Percentiles rank a stretch among this genome's conserved stretches.
These are phyloP conservation scores for Alternaria longipes DNA, from an alignment of 2,329 filamentous ascomycete genomes.

Conservation along the genomic window DNA sequence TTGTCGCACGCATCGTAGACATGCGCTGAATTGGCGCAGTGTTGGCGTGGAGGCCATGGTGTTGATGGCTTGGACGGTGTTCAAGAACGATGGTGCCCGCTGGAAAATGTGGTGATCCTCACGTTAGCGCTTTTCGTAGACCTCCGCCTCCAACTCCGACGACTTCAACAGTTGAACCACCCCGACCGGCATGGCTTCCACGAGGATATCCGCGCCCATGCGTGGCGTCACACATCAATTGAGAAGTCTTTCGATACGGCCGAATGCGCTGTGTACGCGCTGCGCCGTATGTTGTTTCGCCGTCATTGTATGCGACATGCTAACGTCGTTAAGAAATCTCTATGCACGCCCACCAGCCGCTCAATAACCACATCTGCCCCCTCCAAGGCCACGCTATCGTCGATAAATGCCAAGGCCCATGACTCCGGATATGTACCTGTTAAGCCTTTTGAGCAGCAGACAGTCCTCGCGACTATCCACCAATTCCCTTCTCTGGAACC, in stretches of 20 bases:
- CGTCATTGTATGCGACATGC: conserved; percentile 44
- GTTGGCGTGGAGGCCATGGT: conserved; percentile 50
- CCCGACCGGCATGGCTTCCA: conserved; percentile 52
- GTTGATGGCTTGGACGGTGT: conserved; percentile 18
- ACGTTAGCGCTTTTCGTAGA: conserved; percentile 21
- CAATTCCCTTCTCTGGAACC: conserved; percentile 90
- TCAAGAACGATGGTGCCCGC: conserved; percentile 9
- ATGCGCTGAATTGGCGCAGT: conserved; percentile 45
- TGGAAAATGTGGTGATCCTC: conserved; percentile 33
- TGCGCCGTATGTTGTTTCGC: conserved; percentile 58
- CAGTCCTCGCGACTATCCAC: conserved; percentile 86
- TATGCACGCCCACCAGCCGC: conserved; percentile 36
- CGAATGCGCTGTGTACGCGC: conserved; percentile 55
- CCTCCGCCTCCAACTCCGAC: conserved; percentile 44
- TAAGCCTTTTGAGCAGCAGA: conserved; percentile 49
- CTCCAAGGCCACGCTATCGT: conserved; percentile 65
- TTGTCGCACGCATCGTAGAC: conserved; percentile 47
- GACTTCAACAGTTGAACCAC: conserved; percentile 26
- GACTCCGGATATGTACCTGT: conserved; percentile 49
- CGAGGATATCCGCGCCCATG: conserved; percentile 49
- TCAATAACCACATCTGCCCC: conserved; percentile 57
- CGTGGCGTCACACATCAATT: conserved; percentile 46
- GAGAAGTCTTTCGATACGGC: conserved; percentile 39
- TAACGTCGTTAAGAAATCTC: conserved; percentile 39
- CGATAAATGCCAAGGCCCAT: conserved; percentile 51